Evolutionary conservation across 352 stramenopile species (phyloP), one percentile per base, ranked within the genome.

Genomic region (Phytophthora crassamura): DNA sequence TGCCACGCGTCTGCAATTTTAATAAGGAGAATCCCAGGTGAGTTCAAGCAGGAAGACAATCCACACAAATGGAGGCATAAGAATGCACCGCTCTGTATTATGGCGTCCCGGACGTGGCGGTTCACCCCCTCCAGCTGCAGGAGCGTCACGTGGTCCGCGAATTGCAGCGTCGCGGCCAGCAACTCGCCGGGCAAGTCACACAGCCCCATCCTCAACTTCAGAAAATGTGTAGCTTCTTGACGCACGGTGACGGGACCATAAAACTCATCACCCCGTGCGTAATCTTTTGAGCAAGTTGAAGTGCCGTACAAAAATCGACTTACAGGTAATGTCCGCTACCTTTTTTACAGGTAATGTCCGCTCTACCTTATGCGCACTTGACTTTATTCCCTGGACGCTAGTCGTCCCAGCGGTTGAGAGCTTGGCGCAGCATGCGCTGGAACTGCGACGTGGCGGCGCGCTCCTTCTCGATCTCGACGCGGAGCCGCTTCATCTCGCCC

Each of bases 391-490:
- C 10, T 57, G 36, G 15, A 36, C 15, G 46, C 60, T 75, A 75
- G 14, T 70, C 51, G 36, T 82, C 60, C 78, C 79, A 90, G 14
- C 72, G 72, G 28, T 66, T 59, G 32, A 93, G 48, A 48, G 88
- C 82, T 28, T 75, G 77, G 7, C 71, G 77, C 8, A 93, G 70
- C 68, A 89, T 82, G 42, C 79, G 79, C 55, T 90, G 77, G 63
- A 80, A 93, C 30, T 75, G 70, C 4, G 77, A 74, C 1, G 79
- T 65, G 4, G 76, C 74, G 3, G 64, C 74, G 16, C 66, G 71
- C 28, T 93, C 81, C 28, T 72, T 82, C 15, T 80, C 64, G 41
- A 91, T 87, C 52, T 86, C 76, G 1, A 83, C 57, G 36, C 76
- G 72, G 5, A 93, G 79, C 22, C 66, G 50, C 52, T 83, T 81